phyloP scores from a whole-genome alignment of 768 basidiomycete species.

The Hydnomerulius pinastri region DNA sequence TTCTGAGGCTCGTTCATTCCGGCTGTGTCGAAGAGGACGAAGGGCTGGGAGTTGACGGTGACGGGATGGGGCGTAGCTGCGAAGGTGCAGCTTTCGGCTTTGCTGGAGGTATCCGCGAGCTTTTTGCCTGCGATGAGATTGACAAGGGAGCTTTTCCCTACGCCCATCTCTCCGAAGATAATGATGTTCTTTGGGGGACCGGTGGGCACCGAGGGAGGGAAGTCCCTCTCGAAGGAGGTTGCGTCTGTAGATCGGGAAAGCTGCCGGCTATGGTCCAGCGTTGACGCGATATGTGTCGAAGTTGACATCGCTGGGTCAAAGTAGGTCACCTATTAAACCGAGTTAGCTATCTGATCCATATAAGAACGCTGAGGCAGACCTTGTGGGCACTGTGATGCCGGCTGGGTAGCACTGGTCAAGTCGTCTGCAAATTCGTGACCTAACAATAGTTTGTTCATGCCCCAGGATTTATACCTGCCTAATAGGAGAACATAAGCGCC shows the following conservation, averaged over 20 bases:
- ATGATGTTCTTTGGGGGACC: conserved; percentile 3
- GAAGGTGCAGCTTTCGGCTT: conserved; percentile 4
- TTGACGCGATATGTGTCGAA: neutral
- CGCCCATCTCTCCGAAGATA: conserved; percentile 12
- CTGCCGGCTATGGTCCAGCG: neutral
- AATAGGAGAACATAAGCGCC: no score
- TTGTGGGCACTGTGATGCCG: neutral
- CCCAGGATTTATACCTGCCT: no score
- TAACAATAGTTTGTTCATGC: no score
- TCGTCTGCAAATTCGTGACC: no score
- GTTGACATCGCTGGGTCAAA: neutral
- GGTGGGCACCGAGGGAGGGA: no score
- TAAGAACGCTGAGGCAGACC: neutral
- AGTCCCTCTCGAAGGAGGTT: neutral
- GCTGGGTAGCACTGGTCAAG: no score
- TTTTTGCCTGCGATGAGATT: conserved; percentile 8
- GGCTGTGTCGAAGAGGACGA: conserved; percentile 3
- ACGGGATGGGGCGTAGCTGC: neutral
- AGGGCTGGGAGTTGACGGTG: neutral
- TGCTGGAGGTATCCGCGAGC: neutral
- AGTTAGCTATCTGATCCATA: neutral
- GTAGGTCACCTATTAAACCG: neutral
- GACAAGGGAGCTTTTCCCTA: conserved; percentile 8
- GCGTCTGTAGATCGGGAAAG: neutral
- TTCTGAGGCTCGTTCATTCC: conserved; percentile 1